Percentiles rank a stretch among this genome's conserved stretches.
These are phyloP conservation scores for Pseudonitzschia multiseries DNA, from an alignment of 108 stramenopile species.

Conservation along the genomic window DNA sequence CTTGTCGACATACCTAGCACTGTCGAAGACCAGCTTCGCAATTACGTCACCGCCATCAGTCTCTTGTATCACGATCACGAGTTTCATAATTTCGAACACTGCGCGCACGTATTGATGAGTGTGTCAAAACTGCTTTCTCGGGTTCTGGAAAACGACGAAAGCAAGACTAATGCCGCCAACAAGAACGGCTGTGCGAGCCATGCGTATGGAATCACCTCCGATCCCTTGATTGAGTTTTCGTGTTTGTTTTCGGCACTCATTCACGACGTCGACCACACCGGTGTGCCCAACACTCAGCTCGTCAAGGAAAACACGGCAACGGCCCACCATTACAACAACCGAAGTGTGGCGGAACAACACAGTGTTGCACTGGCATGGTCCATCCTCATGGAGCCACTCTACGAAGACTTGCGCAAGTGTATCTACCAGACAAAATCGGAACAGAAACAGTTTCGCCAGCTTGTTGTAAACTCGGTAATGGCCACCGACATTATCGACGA, in stretches of 20 bases:
- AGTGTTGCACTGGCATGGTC: conserved; percentile 57
- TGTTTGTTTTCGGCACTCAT: conserved; percentile 59
- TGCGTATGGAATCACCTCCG: conserved; percentile 33
- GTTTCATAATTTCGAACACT: conserved; percentile 70
- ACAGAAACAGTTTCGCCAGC: conserved; percentile 48
- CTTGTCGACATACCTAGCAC: conserved; percentile 23
- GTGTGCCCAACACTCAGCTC: conserved; percentile 30
- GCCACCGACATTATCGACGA: conserved; percentile 20
- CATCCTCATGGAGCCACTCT: conserved; percentile 36
- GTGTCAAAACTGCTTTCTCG: conserved; percentile 28
- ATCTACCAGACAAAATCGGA: conserved; percentile 38
- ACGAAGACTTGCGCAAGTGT: conserved; percentile 32
- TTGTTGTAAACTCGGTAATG: conserved; percentile 53
- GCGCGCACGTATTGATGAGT: conserved; percentile 48
- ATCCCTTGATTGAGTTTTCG: conserved; percentile 45
- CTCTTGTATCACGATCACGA: conserved; percentile 39
- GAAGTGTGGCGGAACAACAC: conserved; percentile 57
- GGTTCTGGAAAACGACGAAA: conserved; percentile 6
- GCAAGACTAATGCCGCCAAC: too few species aligned
- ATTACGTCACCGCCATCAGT: conserved; percentile 29
- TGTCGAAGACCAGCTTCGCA: conserved; percentile 27
- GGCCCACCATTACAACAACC: conserved; percentile 51
- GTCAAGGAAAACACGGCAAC: conserved; percentile 29
- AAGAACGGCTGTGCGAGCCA: not conserved
- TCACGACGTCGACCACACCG: conserved; percentile 55